Evolutionary conservation across 2,329 filamentous ascomycete genomes (phyloP).

Genomic region (Byssoonygena ceratinophila): DNA sequence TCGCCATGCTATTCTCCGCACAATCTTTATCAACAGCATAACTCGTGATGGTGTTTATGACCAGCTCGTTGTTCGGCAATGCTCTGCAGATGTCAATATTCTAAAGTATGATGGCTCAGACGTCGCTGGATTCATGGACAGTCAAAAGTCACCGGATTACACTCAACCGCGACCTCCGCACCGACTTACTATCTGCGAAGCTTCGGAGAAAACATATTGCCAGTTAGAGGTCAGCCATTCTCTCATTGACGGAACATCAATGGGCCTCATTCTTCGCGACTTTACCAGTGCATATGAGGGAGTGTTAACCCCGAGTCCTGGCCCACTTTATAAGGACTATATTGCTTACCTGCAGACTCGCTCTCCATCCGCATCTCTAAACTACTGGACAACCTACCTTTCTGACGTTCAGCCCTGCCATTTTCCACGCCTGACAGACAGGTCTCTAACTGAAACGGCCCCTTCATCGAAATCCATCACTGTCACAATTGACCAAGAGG

Average conservation of each 20-base stretch:
- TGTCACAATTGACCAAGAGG: too few species aligned
- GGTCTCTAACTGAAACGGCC: too few species aligned
- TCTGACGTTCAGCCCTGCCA: conserved; percentile 19
- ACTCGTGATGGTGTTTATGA: not conserved
- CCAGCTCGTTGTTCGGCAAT: not conserved
- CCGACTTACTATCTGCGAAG: conserved; percentile 29
- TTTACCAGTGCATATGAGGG: conserved; percentile 28
- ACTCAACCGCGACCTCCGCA: conserved; percentile 25
- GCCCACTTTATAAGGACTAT: conserved; percentile 30
- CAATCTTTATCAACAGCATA: not conserved
- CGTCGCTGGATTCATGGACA: conserved; percentile 14
- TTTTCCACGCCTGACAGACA: conserved; percentile 2
- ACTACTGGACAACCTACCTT: conserved; percentile 22
- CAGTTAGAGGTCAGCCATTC: conserved; percentile 35
- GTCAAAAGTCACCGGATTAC: conserved; percentile 23
- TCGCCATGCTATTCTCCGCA: not conserved
- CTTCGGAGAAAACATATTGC: conserved; percentile 1
- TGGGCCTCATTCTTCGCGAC: conserved; percentile 32
- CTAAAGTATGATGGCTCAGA: not conserved
- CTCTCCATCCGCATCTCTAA: conserved; percentile 2
- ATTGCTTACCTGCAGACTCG: conserved; percentile 25
- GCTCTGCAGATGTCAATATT: not conserved
- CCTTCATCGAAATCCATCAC: too few species aligned
- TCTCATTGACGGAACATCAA: conserved; percentile 35
- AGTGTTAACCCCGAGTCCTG: conserved; percentile 22